Base-by-base conservation (phyloP, 2,329 filamentous ascomycete genomes). In the Podosphaera aphanis region DNA sequence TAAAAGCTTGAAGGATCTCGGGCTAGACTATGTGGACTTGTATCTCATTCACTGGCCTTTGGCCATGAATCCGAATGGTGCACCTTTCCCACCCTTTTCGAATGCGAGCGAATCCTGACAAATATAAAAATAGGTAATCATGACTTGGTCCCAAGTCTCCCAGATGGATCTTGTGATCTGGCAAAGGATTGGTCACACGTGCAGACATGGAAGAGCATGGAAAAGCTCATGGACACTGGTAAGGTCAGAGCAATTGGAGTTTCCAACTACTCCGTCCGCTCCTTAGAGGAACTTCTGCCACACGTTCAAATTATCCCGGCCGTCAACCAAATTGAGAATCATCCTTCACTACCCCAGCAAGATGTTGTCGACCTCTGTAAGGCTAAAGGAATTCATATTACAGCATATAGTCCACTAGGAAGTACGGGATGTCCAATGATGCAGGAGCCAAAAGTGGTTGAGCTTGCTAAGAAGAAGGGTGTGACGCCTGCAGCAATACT, bases 21-120 rank as follows among this genome's bases (percentile, higher is more conserved):
- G 82, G 1, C 65, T 90, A 42, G 79, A 84, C 52, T 88, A 92
- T 59, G 70, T 92, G 4, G 84, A 92, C 59, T 66, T 92, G 47
- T 84, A 74, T 59, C 68, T 92, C 33, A 72, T 92, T 66, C 83
- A 93, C 64, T 90, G 83, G 82, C 79, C 82, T 5, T 65, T 84
- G 40, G 74, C 79, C 43, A 77, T 86, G 74, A 88, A 86, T 64
- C 79, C 79, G 6, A 70, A 80, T 29, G 79, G 78, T 71, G 58
- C 49, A 20, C 45, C 31, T 27, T 20, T 19, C n/a, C 2, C 21
- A 46, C 25, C 20, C 8, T 5, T 21, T 19, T 5, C 13, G 7
- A 8, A 13, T 21, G 15, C 39, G 41, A 44, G 46, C 23, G 25
- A 39, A 20, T 33, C 6, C 19, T 38, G 19, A 8, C 19, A 67